Base-by-base conservation (phyloP, 2,329 filamentous ascomycete genomes). In the Mariannaea elegans region DNA sequence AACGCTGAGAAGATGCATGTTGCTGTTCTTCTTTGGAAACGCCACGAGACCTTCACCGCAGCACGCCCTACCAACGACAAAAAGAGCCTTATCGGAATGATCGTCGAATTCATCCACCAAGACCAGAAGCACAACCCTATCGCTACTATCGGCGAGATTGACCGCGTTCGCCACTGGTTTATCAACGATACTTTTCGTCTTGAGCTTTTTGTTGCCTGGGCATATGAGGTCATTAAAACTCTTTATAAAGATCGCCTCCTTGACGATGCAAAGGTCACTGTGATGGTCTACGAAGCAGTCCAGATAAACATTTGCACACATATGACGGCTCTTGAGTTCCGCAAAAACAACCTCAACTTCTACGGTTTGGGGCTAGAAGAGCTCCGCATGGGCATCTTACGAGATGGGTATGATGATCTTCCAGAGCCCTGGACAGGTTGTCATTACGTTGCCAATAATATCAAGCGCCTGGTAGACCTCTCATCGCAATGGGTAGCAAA, bases 1-100 rank as follows among this genome's bases (percentile, higher is more conserved):
- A 89, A 94, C 70, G 94, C 94, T 0, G 95, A 99, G 75, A 97
- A 94, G 76, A 85, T 98, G 78, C 87, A 90, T 41, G 91, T 93
- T 32, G 92, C 93, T 16, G 84, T 86, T 61, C 83, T 87, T 44
- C 82, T 98, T 34, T 98, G 94, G 93, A 88, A 88, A 62, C 82
- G 87, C 52, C 93, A 97, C 70, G 91, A 97, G 71, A 80, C 82
- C 7, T 89, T 90, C 50, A 82, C 89, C 7, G 81, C 85, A 50
- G 81, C 81, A 49, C 85, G 86, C 9, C 80, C 85, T 13, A 80
- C 82, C 16, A 84, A 85, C 34, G 82, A 87, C 39, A 88, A 90
- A 70, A 87, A 87, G 71, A 90, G 89, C 4, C 82, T 96, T 51
- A 81, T 97, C 53, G 85, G 88, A 12, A 88, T 92, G 61, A 87